Percentiles rank a stretch among this genome's conserved stretches.
Conservation (phyloP, 1,284 basidiomycete genomes). For the Apiotrichum akiyoshidainum region DNA sequence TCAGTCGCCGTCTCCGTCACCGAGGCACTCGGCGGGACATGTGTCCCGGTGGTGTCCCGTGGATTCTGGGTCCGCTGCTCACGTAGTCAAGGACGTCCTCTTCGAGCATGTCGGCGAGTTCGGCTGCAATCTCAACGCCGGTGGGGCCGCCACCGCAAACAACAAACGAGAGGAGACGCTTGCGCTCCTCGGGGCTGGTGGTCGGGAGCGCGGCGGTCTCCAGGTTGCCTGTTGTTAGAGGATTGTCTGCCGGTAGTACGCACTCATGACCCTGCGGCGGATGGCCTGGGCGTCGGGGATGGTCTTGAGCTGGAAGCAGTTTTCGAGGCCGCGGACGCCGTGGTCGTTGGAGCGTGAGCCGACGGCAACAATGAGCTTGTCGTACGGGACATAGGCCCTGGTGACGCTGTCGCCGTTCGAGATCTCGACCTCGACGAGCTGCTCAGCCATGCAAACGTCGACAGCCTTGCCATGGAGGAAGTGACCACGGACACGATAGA, state of each 20-base stretch:
- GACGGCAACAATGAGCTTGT: constrained; percentile 87
- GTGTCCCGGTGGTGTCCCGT: too few relatives aligned
- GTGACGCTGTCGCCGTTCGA: constrained; percentile 52
- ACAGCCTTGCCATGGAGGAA: constrained; percentile 78
- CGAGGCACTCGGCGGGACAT: too few relatives aligned
- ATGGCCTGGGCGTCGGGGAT: constrained; percentile 86
- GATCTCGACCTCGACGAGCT: constrained; percentile 78
- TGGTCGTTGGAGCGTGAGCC: constrained; percentile 89
- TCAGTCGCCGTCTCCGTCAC: neutral
- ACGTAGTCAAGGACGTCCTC: constrained; percentile 63
- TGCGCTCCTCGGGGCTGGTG: constrained; percentile 80
- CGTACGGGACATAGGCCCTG: constrained; percentile 74
- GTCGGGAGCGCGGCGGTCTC: constrained; percentile 88
- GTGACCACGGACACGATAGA: constrained; percentile 83
- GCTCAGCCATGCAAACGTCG: constrained; percentile 80
- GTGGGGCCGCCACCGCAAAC: constrained; percentile 97
- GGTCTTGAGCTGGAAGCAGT: constrained; percentile 95
- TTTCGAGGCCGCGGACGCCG: constrained; percentile 84
- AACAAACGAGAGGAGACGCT: constrained; percentile 87
- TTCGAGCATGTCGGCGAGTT: constrained; percentile 77
- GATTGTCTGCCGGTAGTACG: constrained; percentile 22
- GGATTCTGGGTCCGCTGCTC: constrained; percentile 13
- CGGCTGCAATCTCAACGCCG: constrained; percentile 82
- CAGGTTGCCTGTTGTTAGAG: constrained; percentile 70
- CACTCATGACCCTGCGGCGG: constrained; percentile 79